phyloP scores from a whole-genome alignment of 2,329 filamentous ascomycete genomes.

The Zymoseptoria passerinii region DNA sequence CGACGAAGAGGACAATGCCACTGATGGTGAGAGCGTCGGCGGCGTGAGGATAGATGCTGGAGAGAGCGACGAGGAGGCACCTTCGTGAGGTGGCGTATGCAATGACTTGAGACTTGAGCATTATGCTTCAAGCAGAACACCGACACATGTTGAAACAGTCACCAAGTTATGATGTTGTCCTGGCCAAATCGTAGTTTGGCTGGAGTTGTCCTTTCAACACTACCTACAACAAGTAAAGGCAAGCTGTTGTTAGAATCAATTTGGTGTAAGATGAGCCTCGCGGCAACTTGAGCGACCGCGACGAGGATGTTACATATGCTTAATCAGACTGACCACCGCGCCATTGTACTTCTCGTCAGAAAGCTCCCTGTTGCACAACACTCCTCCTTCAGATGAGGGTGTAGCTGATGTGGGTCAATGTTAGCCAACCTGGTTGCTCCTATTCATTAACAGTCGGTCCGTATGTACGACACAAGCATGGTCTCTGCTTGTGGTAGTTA shows the following conservation, averaged over 20 bases:
- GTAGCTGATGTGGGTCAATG: neutral
- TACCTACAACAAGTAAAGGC: neutral
- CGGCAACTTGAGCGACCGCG: neutral
- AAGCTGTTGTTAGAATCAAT: neutral
- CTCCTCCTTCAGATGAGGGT: neutral
- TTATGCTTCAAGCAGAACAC: neutral
- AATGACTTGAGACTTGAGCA: neutral
- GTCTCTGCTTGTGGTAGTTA: neutral
- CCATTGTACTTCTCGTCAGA: neutral
- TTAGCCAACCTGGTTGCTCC: neutral
- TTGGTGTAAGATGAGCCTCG: neutral
- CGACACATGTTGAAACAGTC: neutral
- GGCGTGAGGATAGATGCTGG: slow-evolving; percentile 8
- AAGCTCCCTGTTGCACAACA: neutral
- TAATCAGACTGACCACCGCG: neutral
- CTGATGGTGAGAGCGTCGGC: slow-evolving; percentile 1
- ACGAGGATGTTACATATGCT: neutral
- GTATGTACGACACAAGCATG: neutral
- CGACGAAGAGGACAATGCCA: slow-evolving; percentile 26
- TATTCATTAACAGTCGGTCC: neutral
- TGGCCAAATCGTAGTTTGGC: neutral
- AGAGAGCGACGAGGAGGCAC: slow-evolving; percentile 7
- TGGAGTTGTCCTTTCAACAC: neutral
- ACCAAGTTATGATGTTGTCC: neutral
- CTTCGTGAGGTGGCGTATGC: slow-evolving; percentile 1